phyloP scores from a whole-genome alignment of 2,329 filamentous ascomycete species.

The Cytospora piceicola region DNA sequence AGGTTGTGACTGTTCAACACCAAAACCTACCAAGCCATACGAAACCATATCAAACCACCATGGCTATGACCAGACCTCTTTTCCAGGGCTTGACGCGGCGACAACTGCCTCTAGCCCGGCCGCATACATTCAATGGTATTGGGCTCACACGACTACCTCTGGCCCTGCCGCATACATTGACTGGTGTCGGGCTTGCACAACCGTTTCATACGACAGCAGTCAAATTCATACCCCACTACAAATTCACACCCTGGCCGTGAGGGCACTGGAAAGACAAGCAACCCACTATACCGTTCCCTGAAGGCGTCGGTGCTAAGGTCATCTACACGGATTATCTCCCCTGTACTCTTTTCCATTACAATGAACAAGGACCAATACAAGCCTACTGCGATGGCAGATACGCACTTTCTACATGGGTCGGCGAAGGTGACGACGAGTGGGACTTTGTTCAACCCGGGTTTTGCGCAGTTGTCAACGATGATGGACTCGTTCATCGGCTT shows the following conservation, averaged over 20 bases:
- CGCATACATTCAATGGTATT: neutral
- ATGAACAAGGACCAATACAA: neutral
- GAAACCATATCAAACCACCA: neutral
- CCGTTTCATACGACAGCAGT: neutral
- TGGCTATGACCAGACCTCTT: neutral
- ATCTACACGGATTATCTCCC: neutral
- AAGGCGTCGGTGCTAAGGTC: neutral
- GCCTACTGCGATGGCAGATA: no score
- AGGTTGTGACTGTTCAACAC: no score
- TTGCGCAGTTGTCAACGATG: no score
- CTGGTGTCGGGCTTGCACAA: neutral
- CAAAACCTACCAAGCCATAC: neutral
- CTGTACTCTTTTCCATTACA: neutral
- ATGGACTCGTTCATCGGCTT: no score
- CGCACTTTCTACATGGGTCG: no score
- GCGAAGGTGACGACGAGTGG: no score
- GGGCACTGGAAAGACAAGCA: no score
- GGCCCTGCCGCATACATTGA: neutral
- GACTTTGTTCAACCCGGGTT: no score
- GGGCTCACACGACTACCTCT: neutral
- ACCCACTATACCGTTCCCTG: neutral
- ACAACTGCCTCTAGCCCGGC: neutral
- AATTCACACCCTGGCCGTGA: no score
- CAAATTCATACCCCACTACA: neutral
- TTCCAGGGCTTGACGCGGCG: neutral